Conservation (phyloP, 1,284 basidiomycete genomes). For the Trichosporon sp. region DNA sequence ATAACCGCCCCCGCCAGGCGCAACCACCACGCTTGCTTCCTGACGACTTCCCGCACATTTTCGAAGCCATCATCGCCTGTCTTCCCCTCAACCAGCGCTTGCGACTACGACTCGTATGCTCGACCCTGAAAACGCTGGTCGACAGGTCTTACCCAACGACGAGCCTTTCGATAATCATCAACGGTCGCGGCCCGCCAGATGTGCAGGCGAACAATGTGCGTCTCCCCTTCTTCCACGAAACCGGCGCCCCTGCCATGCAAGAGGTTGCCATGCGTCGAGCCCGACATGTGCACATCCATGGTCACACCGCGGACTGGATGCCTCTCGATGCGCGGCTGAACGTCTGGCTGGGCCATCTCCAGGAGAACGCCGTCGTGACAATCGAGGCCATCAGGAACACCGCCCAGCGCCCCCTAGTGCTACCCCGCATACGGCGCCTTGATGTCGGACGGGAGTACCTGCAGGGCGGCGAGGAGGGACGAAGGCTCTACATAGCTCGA, state of each 20-base stretch:
- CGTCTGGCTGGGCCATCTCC: background rate
- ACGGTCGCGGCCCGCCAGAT: background rate
- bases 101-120: background rate
- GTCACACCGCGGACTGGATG: background rate
- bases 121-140: background rate
- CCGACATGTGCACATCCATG: background rate
- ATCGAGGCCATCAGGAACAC: background rate
- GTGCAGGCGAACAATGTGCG: background rate
- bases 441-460: background rate
- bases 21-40: background rate
- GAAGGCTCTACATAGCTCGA: background rate
- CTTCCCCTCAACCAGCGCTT: background rate
- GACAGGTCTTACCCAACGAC: background rate
- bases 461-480: background rate
- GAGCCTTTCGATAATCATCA: background rate
- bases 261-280: background rate
- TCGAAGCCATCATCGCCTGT: background rate
- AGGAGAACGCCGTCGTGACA: background rate
- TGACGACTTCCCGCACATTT: background rate
- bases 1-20: no score
- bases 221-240: background rate
- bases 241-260: background rate
- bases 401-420: background rate
- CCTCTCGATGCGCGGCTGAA: background rate
- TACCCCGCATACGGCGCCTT: background rate